A percentile compares a stretch with the other conserved stretches of the same genome.
Evolutionary conservation across 2,329 filamentous ascomycete genomes (phyloP).

Genomic region (Venturia aucupariae): DNA sequence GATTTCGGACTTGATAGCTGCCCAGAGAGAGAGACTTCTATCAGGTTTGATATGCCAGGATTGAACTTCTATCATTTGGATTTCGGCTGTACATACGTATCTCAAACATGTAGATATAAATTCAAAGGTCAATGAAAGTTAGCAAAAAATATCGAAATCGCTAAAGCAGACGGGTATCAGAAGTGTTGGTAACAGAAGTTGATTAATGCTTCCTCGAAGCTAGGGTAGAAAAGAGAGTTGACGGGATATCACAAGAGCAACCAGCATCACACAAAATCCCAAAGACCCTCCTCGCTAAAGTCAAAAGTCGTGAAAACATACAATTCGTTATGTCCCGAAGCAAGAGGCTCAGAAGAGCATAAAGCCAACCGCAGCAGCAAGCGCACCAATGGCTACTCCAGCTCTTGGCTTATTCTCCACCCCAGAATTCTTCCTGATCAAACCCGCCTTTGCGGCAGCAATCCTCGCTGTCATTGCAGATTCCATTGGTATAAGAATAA

Average conservation of each 20-base stretch:
- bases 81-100: too few species aligned
- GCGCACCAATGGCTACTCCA: not conserved
- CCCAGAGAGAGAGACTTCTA: too few species aligned
- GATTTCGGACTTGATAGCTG: too few species aligned
- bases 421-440: not conserved
- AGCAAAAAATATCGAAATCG: too few species aligned
- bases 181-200: too few species aligned
- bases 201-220: not conserved
- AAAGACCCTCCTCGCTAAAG: not conserved
- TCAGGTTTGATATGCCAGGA: too few species aligned
- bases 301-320: not conserved
- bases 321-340: not conserved
- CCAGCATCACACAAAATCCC: not conserved
- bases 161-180: too few species aligned
- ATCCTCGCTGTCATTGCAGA: not conserved
- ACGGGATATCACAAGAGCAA: not conserved
- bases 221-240: not conserved
- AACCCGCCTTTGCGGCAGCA: not conserved
- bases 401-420: not conserved
- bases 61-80: too few species aligned
- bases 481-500: conserved; percentile 2
- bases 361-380: not conserved
- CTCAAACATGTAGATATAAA: too few species aligned
- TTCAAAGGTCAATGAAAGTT: too few species aligned
- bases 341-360: not conserved